phyloP scores from a whole-genome alignment of 345 rosid species.

The Orychophragmus violaceus region DNA sequence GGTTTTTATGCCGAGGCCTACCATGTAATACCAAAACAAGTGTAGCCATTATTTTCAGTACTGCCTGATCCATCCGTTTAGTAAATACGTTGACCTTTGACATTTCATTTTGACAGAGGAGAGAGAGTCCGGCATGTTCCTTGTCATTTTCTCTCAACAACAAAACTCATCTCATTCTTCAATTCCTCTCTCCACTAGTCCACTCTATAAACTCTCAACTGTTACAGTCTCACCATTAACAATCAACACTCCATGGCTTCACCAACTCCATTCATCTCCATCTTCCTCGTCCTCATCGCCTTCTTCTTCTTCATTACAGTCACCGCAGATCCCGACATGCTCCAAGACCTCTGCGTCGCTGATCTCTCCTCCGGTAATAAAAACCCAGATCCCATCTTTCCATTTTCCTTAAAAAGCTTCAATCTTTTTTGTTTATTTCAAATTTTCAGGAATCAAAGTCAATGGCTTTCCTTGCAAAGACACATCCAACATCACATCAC shows the following conservation, averaged over 20 bases:
- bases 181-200: background rate
- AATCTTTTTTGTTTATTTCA: background rate
- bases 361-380: slow-evolving; percentile 47
- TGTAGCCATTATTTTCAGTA: background rate
- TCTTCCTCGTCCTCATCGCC: slow-evolving; percentile 16
- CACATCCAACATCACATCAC: slow-evolving; percentile 12
- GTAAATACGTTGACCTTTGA: slow-evolving; percentile 21
- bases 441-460: slow-evolving; percentile 36
- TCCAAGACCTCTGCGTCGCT: slow-evolving; percentile 87
- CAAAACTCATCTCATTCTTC: slow-evolving; percentile 12
- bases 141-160: background rate
- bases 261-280: slow-evolving; percentile 6
- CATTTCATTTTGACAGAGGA: background rate
- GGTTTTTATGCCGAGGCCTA: too few species aligned
- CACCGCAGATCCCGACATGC: slow-evolving; percentile 67
- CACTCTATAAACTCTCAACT: slow-evolving; percentile 20
- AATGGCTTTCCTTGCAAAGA: slow-evolving; percentile 59
- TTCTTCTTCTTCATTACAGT: slow-evolving; percentile 3
- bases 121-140: slow-evolving; percentile 1
- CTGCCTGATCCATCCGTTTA: background rate
- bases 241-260: slow-evolving; percentile 16
- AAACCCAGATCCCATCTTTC: background rate
- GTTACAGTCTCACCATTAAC: slow-evolving; percentile 1
- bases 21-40: background rate
- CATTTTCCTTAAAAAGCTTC: background rate